Conservation (phyloP, 495 filamentous ascomycete genomes). For the Beverwykella pulmonaria region DNA sequence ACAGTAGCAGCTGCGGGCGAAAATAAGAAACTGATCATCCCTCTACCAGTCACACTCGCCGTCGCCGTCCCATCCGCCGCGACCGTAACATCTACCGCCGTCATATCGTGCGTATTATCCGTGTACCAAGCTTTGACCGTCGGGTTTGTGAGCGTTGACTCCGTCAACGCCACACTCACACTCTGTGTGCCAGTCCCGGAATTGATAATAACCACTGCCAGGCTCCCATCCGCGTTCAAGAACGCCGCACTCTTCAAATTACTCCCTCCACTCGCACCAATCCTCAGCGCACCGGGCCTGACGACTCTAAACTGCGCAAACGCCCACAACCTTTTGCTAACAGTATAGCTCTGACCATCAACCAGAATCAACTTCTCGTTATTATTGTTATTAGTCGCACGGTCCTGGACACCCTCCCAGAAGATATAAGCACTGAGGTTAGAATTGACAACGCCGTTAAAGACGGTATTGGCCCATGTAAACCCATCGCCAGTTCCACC, state of each 20-base stretch:
- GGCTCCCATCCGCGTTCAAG: constrained; percentile 31
- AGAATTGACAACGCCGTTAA: constrained; percentile 32
- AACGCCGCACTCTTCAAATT: constrained; percentile 32
- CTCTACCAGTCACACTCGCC: constrained; percentile 31
- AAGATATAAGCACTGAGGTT: constrained; percentile 34
- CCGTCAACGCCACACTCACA: constrained; percentile 15
- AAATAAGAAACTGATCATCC: constrained; percentile 36
- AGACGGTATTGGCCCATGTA: constrained; percentile 37
- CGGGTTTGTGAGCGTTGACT: neutral
- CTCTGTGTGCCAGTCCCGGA: constrained; percentile 26
- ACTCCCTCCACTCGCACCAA: constrained; percentile 38
- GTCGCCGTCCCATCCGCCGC: constrained; percentile 24
- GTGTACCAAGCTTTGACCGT: constrained; percentile 25
- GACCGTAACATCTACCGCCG: constrained; percentile 14
- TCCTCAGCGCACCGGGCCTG: constrained; percentile 38
- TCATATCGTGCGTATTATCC: constrained; percentile 32
- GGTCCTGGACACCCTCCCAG: constrained; percentile 46
- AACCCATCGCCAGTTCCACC: constrained; percentile 34
- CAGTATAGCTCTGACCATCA: constrained; percentile 20
- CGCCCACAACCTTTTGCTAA: constrained; percentile 34
- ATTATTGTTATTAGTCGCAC: constrained; percentile 48
- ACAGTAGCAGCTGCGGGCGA: constrained; percentile 3
- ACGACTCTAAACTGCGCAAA: constrained; percentile 36
- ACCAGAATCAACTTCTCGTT: constrained; percentile 36
- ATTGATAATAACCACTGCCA: constrained; percentile 35